These are phyloP conservation scores for Radiomyces spectabilis DNA, from an alignment of 192 early-diverging fungal species.

Conservation along the genomic window DNA sequence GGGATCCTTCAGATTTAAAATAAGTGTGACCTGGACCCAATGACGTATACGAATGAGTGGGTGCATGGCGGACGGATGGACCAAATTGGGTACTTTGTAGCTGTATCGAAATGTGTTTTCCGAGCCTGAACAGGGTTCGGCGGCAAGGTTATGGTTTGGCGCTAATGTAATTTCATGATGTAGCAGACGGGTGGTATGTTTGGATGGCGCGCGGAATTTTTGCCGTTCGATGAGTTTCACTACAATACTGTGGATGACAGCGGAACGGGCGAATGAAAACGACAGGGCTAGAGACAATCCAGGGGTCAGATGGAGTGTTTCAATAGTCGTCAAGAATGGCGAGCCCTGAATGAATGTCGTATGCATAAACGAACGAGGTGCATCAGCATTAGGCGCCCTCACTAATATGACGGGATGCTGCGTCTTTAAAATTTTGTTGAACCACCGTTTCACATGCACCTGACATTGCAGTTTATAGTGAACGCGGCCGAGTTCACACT, in stretches of 20 bases:
- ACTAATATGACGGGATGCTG: conserved; percentile 7
- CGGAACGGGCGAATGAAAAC: conserved; percentile 2
- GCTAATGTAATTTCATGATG: conserved; percentile 21
- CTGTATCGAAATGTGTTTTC: conserved; percentile 3
- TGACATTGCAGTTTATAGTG: conserved; percentile 17
- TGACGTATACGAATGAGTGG: conserved; percentile 20
- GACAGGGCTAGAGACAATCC: conserved; percentile 11
- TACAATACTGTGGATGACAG: not conserved
- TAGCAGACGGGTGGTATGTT: conserved; percentile 17
- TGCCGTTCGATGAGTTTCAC: conserved; percentile 23
- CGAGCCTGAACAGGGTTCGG: too few relatives aligned
- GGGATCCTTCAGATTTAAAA: conserved; percentile 6
- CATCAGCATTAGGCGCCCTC: conserved; percentile 5
- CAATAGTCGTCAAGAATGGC: conserved; percentile 5
- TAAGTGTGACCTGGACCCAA: conserved; percentile 18
- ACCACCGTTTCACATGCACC: conserved; percentile 8
- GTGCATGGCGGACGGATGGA: conserved; percentile 15
- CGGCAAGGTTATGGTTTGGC: not conserved
- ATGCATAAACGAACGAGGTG: conserved; percentile 6
- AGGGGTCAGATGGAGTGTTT: conserved; percentile 12
- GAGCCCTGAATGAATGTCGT: not conserved
- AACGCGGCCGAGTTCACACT: conserved; percentile 19
- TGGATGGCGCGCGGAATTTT: conserved; percentile 15
- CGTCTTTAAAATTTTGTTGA: not conserved
- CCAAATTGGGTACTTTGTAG: conserved; percentile 15